Evolutionary conservation across 345 rosid species (phyloP), one percentile per base, ranked within the genome.

Genomic region (Citrus glauca): DNA sequence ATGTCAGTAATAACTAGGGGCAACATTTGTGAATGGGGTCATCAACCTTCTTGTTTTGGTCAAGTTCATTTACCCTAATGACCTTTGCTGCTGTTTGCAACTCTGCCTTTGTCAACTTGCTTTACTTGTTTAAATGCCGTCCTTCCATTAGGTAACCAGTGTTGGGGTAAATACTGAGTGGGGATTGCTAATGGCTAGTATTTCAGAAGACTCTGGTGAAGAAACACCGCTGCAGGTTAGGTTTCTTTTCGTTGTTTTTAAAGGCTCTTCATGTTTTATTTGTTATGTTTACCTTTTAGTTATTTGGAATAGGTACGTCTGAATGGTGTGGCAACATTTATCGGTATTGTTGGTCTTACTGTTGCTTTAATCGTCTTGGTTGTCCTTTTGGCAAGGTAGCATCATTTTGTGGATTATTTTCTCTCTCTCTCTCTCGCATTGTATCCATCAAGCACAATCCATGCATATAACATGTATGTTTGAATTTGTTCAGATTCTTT

Each of bases 181-280:
- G 99, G 99, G 99, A 50, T 80, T 97, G 82, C 90, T 93, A 70
- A 94, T 97, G 99, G 93, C 98, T 76, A 97, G 97, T 75, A 89
- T 97, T 71, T 94, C 99, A 6, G 99, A 97, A 85, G 99, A 97
- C 83, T 91, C 87, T 77, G 99, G 97, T 32, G 99, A 92, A 91
- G 99, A 97, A 89, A 97, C 99, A 45, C 99, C 98, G 7, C 87
- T 97, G 91, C 99, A 94, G 94, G 99, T 91, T 45, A 71, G 30
- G 77, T 75, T 75, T 30, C 35, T 68, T 63, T 35, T 74, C 63
- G 42, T 64, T 72, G 27, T 1, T 38, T 27, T 37, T 71, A 66
- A 27, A 42, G 22, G 25, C 61, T 53, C 81, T 78, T 71, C 80
- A 40, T 71, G 48, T 24, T 82, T 76, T 62, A 25, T 19, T 70